Base-by-base conservation (phyloP, 2,329 filamentous ascomycete genomes). In the Paraphaeosphaeria sporulosa region DNA sequence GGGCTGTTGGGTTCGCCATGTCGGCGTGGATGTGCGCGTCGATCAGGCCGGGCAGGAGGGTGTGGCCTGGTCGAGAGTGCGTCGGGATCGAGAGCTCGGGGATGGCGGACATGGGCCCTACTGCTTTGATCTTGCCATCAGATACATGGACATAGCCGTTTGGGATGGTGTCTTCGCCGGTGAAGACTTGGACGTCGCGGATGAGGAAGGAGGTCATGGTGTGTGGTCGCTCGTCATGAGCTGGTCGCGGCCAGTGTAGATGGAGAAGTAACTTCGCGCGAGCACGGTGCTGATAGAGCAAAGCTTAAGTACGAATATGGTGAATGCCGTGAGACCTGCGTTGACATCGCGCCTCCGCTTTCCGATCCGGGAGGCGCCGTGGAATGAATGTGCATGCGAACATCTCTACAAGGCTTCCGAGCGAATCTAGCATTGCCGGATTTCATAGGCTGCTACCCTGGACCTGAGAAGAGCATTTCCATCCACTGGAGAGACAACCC, bases 11-110 rank as follows among this genome's bases (percentile, higher is more conserved):
- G 43, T 80, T 76, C 1, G 74, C 81, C 54, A 73, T 75, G 62
- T 81, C 71, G 42, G 78, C 78, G 59, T 85, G 83, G 30, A 84
- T 80, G 62, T 85, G 83, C 44, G 75, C 78, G 63, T 85, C 83
- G 32, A 85, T 84, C 5, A 85, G 68, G 1, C 83, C 83, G 1
- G 83, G 83, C 0, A 85, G 71, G 0, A 84, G 61, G 0, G 83
- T 84, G 60, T 83, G 79, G 8, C 77, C 78, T 2, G 81, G 79
- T 56, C 78, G 82, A 4, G 80, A 81, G 58, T 81, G 74, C 4
- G 73, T 73, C 3, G 65, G 68, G 36, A 64, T 43, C 0, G 61
- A 57, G 3, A 54, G 64, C 4, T 61, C 49, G n/a, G 60, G 68
- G n/a, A 61, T 60, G n/a, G 46, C 63, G 47, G 60, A 68, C 1